These are phyloP conservation scores for Diplodia corticola DNA, from an alignment of 2,329 filamentous ascomycete species.

Conservation along the genomic window DNA sequence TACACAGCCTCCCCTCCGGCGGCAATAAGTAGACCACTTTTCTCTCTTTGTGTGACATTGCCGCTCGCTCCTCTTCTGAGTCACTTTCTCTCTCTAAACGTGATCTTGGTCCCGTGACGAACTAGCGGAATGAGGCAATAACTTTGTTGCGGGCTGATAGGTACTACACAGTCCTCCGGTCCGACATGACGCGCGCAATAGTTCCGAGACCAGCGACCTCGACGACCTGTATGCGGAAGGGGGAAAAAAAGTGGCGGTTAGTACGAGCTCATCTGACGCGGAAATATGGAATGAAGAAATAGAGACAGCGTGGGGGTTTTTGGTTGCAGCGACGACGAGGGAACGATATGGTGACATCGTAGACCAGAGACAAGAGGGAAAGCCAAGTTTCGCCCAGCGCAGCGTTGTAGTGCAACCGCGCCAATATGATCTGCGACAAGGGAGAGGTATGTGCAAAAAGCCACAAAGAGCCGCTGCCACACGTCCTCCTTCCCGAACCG, in stretches of 20 bases:
- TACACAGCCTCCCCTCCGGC: not conserved
- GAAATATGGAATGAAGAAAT: constrained; percentile 15
- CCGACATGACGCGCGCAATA: constrained; percentile 93
- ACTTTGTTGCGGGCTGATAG: not conserved
- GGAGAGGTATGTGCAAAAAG: constrained; percentile 4
- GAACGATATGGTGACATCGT: not conserved
- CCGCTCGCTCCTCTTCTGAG: not conserved
- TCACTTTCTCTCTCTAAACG: not conserved
- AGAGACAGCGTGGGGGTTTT: not conserved
- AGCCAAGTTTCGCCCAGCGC: constrained; percentile 1
- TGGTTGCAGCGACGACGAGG: constrained; percentile 1
- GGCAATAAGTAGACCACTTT: not conserved
- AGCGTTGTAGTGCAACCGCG: constrained; percentile 17
- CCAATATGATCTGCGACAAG: constrained; percentile 20
- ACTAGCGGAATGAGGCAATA: not conserved
- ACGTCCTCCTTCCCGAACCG: constrained; percentile 1
- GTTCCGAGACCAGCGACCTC: constrained; percentile 86
- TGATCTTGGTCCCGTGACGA: not conserved
- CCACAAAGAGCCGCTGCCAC: constrained; percentile 17
- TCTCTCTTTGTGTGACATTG: not conserved
- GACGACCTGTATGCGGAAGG: constrained; percentile 59
- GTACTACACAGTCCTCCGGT: constrained; percentile 79
- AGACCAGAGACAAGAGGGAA: not conserved
- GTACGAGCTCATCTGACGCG: not conserved
- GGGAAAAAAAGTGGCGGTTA: not conserved